phyloP scores from a whole-genome alignment of 2,329 filamentous ascomycete species.

The Diaporthe citriasiana region DNA sequence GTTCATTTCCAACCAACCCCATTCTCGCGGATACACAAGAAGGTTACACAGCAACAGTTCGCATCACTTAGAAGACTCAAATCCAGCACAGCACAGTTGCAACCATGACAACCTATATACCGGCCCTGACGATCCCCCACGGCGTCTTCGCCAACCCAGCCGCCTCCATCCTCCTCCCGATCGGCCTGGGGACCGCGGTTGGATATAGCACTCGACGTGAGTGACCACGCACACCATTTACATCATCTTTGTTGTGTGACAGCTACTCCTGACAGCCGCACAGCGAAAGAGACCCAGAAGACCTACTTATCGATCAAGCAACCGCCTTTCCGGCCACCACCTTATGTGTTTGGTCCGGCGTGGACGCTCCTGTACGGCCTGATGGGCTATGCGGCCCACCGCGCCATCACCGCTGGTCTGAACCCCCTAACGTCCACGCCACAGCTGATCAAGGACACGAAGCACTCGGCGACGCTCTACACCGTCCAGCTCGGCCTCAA shows the following conservation, averaged over 20 bases:
- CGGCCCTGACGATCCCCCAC: constrained; percentile 81
- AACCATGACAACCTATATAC: constrained; percentile 84
- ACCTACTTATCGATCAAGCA: constrained; percentile 78
- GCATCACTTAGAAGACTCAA: neutral
- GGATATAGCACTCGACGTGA: constrained; percentile 78
- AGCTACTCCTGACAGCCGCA: constrained; percentile 28
- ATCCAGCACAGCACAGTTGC: neutral
- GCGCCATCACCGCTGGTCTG: constrained; percentile 76
- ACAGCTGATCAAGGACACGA: constrained; percentile 69
- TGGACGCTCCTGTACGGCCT: constrained; percentile 78
- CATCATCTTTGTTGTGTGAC: constrained; percentile 11
- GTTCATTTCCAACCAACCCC: neutral
- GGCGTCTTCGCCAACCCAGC: constrained; percentile 80
- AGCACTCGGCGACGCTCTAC: constrained; percentile 83
- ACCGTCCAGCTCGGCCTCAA: constrained; percentile 89
- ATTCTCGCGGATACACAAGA: neutral
- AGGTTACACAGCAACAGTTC: neutral
- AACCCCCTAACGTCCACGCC: constrained; percentile 66
- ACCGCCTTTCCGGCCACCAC: constrained; percentile 72
- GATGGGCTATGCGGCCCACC: constrained; percentile 92
- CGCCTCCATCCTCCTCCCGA: constrained; percentile 80
- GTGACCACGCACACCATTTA: constrained; percentile 47
- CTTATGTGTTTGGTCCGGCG: constrained; percentile 73
- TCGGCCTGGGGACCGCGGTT: constrained; percentile 79
- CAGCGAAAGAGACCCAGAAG: constrained; percentile 68